Evolutionary conservation across 768 basidiomycete genomes (phyloP).

Genomic region (Tulasnella sp.): DNA sequence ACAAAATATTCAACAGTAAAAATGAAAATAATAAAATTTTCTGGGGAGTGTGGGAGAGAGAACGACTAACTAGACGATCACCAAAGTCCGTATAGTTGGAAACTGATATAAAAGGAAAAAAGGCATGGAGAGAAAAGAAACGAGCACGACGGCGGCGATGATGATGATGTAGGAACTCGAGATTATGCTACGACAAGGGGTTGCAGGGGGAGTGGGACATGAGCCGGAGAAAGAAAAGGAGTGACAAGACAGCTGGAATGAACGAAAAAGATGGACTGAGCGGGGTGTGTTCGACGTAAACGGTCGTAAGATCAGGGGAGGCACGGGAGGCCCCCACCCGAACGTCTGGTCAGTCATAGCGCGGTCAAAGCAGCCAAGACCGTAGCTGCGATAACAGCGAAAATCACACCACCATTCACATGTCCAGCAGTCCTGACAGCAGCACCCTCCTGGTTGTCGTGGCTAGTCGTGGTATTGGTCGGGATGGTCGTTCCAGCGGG

Average conservation of each 20-base stretch:
- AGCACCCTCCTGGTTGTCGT: not conserved
- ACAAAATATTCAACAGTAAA: not conserved
- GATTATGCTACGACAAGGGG: not conserved
- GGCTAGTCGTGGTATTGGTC: not conserved
- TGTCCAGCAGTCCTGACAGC: not conserved
- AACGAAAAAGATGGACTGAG: not conserved
- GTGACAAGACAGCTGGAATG: not conserved
- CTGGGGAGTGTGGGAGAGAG: not conserved
- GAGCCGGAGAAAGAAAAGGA: not conserved
- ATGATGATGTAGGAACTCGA: not conserved
- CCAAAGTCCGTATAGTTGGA: not conserved
- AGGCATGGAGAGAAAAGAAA: not conserved
- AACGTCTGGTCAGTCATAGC: not conserved
- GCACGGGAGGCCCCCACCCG: not conserved
- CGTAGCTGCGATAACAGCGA: not conserved
- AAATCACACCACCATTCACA: not conserved
- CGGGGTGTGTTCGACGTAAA: not conserved
- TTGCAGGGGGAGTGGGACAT: not conserved
- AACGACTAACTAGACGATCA: not conserved
- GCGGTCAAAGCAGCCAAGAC: not conserved
- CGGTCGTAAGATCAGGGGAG: not conserved
- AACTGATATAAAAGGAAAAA: not conserved
- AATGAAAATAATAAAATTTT: not conserved
- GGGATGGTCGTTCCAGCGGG: slow-evolving; percentile 17
- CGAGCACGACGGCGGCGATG: not conserved